phyloP scores from a whole-genome alignment of 495 filamentous ascomycete genomes.

The Pseudoneurospora amorphoporcata region DNA sequence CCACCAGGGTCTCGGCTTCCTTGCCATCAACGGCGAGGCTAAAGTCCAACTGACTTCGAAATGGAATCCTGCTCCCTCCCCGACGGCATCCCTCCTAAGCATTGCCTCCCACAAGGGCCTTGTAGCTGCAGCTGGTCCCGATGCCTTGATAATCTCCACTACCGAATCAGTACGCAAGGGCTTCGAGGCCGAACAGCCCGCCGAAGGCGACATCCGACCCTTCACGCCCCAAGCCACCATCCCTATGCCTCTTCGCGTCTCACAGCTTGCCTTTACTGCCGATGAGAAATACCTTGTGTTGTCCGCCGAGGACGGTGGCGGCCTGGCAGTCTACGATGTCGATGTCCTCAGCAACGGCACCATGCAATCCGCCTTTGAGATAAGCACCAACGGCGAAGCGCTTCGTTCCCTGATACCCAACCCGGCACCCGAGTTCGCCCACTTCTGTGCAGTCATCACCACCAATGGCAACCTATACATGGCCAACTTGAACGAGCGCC shows the following conservation, averaged over 20 bases:
- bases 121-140: slow-evolving; percentile 78
- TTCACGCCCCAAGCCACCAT: slow-evolving; percentile 69
- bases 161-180: slow-evolving; percentile 71
- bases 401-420: slow-evolving; percentile 74
- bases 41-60: slow-evolving; percentile 71
- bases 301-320: slow-evolving; percentile 71
- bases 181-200: slow-evolving; percentile 48
- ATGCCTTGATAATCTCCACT: slow-evolving; percentile 61
- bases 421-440: slow-evolving; percentile 52
- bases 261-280: slow-evolving; percentile 81
- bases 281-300: slow-evolving; percentile 77
- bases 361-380: slow-evolving; percentile 55
- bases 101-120: slow-evolving; percentile 73
- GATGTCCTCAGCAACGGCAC: slow-evolving; percentile 51
- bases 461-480: slow-evolving; percentile 70
- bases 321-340: slow-evolving; percentile 73
- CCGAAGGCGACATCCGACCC: slow-evolving; percentile 52
- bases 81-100: slow-evolving; percentile 75
- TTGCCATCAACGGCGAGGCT: slow-evolving; percentile 64
- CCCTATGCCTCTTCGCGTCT: slow-evolving; percentile 61
- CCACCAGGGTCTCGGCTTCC: slow-evolving; percentile 68
- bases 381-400: slow-evolving; percentile 63
- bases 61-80: slow-evolving; percentile 71
- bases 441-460: slow-evolving; percentile 70
- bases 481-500: slow-evolving; percentile 63